Base-by-base conservation (phyloP, 2,329 filamentous ascomycete species). In the Trichophyton rubrum region DNA sequence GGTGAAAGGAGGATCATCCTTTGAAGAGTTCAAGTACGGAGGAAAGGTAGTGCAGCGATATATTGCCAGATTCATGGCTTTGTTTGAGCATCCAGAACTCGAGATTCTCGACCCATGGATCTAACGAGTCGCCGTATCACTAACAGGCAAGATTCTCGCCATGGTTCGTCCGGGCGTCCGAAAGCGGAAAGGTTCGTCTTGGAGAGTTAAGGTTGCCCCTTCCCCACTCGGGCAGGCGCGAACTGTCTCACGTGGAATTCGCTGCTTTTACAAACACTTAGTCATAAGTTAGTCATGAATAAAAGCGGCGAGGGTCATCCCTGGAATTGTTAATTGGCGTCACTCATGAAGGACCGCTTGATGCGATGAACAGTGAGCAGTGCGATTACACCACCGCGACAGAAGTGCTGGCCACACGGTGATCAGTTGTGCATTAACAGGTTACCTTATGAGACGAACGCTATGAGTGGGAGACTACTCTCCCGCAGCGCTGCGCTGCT, bases 401-500 rank as follows among this genome's bases (percentile, higher is more conserved):
- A 47, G 43, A 47, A 17, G 43, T 22, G 43, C 20, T 47, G 43
- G 20, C n/a, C 43, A 47, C 20, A 22, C 43, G 20, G 22, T 20
- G 20, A 47, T 13, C 5, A 2, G 9, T 22, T 20, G 20, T 47
- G 20, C 8, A 17, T 9, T 47, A 24, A 24, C 20, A 20, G 43
- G 20, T 47, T 47, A 22, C 56, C 56, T 13, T 59, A 75, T 76
- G 73, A 70, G 68, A 71, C 69, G 66, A 67, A 60, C 74, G 76
- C 70, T 69, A 87, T 87, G 85, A 87, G 83, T 77, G 84, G 82
- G 79, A 85, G 87, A 80, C 83, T 89, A 69, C 79, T 91, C 75
- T 85, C 87, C 74, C 84, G 86, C 71, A 84, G 87, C 76, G 80
- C 88, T 67, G 78, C 83, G 75, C 83, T 85, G 74, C 76, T 85